phyloP scores from a whole-genome alignment of 306 rosid species.

The Dalbergia oliveri region DNA sequence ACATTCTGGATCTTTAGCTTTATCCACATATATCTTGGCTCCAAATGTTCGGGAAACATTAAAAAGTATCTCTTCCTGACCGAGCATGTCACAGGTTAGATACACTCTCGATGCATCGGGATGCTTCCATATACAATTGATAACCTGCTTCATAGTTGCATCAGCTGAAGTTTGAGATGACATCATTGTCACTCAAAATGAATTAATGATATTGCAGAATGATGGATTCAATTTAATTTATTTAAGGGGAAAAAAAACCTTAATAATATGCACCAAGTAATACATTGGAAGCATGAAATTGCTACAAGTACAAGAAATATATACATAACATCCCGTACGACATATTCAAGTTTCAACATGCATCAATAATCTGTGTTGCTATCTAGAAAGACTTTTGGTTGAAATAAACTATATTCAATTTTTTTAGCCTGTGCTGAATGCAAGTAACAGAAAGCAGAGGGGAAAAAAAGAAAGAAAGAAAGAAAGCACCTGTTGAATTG shows the following conservation, averaged over 20 bases:
- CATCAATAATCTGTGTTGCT: too few species aligned
- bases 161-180: constrained; percentile 35
- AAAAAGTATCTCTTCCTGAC: constrained; percentile 79
- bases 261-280: not conserved
- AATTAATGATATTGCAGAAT: constrained; percentile 27
- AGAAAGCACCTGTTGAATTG: constrained; percentile 61
- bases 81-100: constrained; percentile 74
- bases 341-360: too few species aligned
- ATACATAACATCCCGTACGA: too few species aligned
- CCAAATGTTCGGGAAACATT: constrained; percentile 78
- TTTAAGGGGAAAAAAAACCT: not conserved
- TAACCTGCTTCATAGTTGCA: constrained; percentile 60
- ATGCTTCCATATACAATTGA: constrained; percentile 87
- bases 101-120: constrained; percentile 69
- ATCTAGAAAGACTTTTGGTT: too few species aligned
- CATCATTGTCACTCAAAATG: constrained; percentile 16
- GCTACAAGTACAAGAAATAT: too few species aligned
- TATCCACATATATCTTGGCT: constrained; percentile 71
- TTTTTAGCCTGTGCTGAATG: not conserved
- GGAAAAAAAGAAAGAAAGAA: too few species aligned
- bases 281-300: too few species aligned
- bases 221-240: not conserved
- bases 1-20: constrained; percentile 60
- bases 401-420: too few species aligned
- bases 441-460: not conserved